These are phyloP conservation scores for Erigeron canadensis DNA, from an alignment of 129 eudicot genomes.

Conservation along the genomic window DNA sequence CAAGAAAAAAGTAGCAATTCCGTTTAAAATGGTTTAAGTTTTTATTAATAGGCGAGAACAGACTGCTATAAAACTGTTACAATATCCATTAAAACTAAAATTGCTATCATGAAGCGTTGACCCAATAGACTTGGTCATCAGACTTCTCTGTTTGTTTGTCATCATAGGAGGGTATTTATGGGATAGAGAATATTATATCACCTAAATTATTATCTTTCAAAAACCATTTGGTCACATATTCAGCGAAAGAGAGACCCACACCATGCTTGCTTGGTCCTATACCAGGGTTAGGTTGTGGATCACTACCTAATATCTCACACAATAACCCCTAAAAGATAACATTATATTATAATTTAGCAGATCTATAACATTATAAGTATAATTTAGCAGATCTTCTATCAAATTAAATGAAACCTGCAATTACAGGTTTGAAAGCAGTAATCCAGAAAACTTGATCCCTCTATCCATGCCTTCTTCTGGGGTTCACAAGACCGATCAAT, in stretches of 20 bases:
- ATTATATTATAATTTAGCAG: too few relatives aligned
- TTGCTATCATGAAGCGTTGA: not conserved
- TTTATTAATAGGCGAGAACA: too few relatives aligned
- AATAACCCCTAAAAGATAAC: slow-evolving; percentile 64
- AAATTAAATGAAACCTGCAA: not conserved
- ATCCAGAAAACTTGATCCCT: not conserved
- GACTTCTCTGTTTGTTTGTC: not conserved
- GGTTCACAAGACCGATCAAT: slow-evolving; percentile 93
- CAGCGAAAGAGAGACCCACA: slow-evolving; percentile 96
- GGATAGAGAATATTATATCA: too few relatives aligned
- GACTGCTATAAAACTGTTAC: not conserved
- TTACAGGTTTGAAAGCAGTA: not conserved
- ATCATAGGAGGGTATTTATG: too few relatives aligned
- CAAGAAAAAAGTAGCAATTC: not conserved
- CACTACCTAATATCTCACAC: slow-evolving; percentile 99
- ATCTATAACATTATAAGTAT: not conserved
- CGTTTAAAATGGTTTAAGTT: not conserved
- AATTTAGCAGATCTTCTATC: too few relatives aligned
- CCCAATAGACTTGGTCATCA: not conserved
- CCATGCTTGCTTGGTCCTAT: slow-evolving; percentile 99
- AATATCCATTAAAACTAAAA: not conserved
- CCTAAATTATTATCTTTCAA: slow-evolving; percentile 88
- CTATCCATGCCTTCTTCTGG: slow-evolving; percentile 84
- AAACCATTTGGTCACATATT: slow-evolving; percentile 87
- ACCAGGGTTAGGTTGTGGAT: slow-evolving; percentile 94